Evolutionary conservation across 495 filamentous ascomycete species (phyloP), one percentile per base, ranked within the genome.

Genomic region (Lasiosphaeria ovina): DNA sequence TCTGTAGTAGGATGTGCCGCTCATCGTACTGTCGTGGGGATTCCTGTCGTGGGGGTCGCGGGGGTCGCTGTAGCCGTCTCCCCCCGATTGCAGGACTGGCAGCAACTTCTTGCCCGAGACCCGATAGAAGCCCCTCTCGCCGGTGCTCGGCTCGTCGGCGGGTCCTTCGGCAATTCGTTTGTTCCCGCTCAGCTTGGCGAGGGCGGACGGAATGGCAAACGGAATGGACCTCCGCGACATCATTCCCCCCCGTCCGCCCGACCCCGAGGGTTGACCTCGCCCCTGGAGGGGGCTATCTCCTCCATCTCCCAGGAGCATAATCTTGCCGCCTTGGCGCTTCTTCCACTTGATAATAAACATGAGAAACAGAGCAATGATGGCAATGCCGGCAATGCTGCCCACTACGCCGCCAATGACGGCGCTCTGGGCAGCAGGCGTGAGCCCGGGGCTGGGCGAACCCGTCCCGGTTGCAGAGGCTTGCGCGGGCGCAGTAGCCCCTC

Each of bases 61-160:
- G 42, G 75, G 73, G 55, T 84, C 87, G 59, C 83, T 82, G 66
- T 86, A 91, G 3, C 88, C 88, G 69, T 91, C 86, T 17, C 88
- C 87, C 49, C 89, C 87, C 38, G 82, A 82, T 42, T 83, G 79
- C 38, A 91, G 74, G 4, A 91, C 88, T 14, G 89, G 85, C 5
- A 82, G 79, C n/a, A 93, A 74, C 64, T 91, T 91, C 55, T 84
- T 79, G 38, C 89, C 89, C 6, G 88, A 87, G 4, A 93, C 74
- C 14, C 79, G 76, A 48, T 82, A 75, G 61, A 83, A 79, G 3
- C 79, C 80, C 66, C 78, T 79, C 42, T 72, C 69, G 24, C 55
- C 49, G 73, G 58, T 73, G 67, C 16, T 69, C 74, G n/a, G 69
- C 75, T 52, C 76, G 57, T 52, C 71, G 54, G 76, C 74, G 66